Conservation (phyloP, 768 basidiomycete species). For the Auricularia heimuer region DNA sequence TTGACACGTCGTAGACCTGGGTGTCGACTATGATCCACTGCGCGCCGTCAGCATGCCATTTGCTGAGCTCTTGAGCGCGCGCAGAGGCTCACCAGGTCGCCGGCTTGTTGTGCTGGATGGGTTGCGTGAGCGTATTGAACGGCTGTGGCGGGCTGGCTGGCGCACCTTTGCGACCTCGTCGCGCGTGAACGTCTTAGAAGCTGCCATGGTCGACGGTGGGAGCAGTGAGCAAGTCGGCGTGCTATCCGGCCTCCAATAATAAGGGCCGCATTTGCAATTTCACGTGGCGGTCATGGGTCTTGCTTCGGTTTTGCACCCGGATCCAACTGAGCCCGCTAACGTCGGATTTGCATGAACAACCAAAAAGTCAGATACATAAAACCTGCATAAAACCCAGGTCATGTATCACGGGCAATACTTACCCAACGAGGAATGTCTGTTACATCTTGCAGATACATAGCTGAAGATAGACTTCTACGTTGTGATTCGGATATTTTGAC, state of each 20-base stretch:
- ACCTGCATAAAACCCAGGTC: too few species aligned
- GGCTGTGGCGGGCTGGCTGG: background rate
- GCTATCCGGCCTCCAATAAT: background rate
- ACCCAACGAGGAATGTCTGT: too few species aligned
- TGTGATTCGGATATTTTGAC: too few species aligned
- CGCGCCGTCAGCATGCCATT: background rate
- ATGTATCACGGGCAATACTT: too few species aligned
- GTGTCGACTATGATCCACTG: conserved; percentile 79
- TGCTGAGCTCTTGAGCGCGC: background rate
- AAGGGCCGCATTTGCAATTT: background rate
- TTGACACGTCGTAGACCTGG: conserved; percentile 75
- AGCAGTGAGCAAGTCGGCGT: background rate
- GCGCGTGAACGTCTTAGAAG: conserved; percentile 29
- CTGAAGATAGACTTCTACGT: too few species aligned
- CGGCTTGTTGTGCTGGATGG: conserved; percentile 73
- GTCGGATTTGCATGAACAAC: too few species aligned
- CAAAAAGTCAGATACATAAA: too few species aligned
- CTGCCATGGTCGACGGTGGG: background rate
- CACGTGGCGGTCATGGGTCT: background rate
- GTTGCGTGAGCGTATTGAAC: background rate
- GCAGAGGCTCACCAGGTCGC: conserved; percentile 52
- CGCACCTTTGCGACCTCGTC: conserved; percentile 63
- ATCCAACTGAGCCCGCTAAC: too few species aligned
- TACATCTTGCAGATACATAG: too few species aligned
- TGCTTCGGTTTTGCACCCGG: background rate